Percentiles rank a stretch among this genome's conserved stretches.
These are phyloP conservation scores for Populus deltoides DNA, from an alignment of 345 rosid species.

Conservation along the genomic window DNA sequence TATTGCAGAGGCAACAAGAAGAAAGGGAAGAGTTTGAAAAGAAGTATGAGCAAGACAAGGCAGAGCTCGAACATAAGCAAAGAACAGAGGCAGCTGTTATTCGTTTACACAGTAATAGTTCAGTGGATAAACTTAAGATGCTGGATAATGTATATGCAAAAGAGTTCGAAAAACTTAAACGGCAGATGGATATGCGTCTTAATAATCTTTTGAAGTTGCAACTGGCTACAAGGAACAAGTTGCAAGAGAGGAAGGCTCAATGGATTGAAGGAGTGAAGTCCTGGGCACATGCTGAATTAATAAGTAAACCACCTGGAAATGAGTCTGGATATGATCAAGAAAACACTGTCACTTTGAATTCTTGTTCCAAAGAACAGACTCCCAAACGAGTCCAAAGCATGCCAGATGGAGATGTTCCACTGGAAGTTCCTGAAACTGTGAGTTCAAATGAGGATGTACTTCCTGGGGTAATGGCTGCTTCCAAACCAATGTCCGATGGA, in stretches of 20 bases:
- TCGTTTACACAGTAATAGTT: conserved; percentile 32
- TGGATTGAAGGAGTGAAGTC: conserved; percentile 46
- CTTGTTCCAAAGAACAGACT: conserved; percentile 23
- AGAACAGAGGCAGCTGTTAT: conserved; percentile 54
- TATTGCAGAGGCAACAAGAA: conserved; percentile 37
- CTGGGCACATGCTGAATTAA: conserved; percentile 45
- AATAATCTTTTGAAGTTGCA: conserved; percentile 43
- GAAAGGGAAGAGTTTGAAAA: conserved; percentile 39
- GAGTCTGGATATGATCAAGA: conserved; percentile 24
- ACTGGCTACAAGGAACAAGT: conserved; percentile 37
- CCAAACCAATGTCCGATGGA: conserved; percentile 6
- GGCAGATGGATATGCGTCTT: conserved; percentile 31
- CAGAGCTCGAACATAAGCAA: conserved; percentile 38
- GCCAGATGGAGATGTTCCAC: conserved; percentile 22
- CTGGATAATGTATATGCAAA: conserved; percentile 45
- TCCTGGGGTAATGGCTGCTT: conserved; percentile 1
- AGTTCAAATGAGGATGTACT: conserved; percentile 22
- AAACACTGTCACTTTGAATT: conserved; percentile 17
- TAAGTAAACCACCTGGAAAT: conserved; percentile 17
- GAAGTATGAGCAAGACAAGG: conserved; percentile 45
- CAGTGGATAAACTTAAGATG: conserved; percentile 45
- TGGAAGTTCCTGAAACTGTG: conserved; percentile 14
- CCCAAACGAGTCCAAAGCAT: conserved; percentile 15
- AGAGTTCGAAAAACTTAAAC: conserved; percentile 41
- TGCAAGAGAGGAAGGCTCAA: conserved; percentile 41